phyloP scores from a whole-genome alignment of 345 rosid species.

The Boechera stricta region DNA sequence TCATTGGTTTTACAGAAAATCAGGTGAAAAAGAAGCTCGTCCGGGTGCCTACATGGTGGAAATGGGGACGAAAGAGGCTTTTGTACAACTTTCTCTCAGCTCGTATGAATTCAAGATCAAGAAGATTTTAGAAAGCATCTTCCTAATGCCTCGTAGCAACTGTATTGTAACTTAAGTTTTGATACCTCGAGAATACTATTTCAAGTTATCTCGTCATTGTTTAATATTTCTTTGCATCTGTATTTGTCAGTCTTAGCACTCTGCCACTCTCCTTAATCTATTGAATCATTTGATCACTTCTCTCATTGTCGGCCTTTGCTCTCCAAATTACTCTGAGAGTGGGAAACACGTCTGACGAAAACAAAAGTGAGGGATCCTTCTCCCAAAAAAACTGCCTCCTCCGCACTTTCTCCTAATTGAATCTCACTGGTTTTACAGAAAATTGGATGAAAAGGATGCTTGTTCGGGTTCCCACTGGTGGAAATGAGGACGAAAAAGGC shows the following conservation, averaged over 20 bases:
- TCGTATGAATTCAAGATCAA: slow-evolving; percentile 50
- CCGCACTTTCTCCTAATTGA: neutral
- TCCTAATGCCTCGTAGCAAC: slow-evolving; percentile 29
- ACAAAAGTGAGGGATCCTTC: slow-evolving; percentile 60
- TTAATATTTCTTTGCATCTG: neutral
- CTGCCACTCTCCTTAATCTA: too few species aligned
- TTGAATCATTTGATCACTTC: too few species aligned
- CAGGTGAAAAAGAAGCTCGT: slow-evolving; percentile 55
- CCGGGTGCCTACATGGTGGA: slow-evolving; percentile 70
- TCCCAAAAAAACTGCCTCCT: neutral
- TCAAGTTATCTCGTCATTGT: neutral
- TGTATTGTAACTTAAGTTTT: slow-evolving; percentile 28
- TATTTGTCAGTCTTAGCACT: too few species aligned
- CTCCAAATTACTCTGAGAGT: slow-evolving; percentile 1
- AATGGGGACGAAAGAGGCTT: slow-evolving; percentile 73
- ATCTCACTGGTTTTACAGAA: slow-evolving; percentile 48
- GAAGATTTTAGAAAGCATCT: slow-evolving; percentile 31
- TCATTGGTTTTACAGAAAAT: slow-evolving; percentile 53
- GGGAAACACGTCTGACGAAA: slow-evolving; percentile 51
- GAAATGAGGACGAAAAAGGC: slow-evolving; percentile 78
- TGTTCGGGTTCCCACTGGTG: slow-evolving; percentile 59
- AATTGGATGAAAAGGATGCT: slow-evolving; percentile 58
- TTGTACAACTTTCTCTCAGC: slow-evolving; percentile 59
- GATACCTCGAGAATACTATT: neutral
- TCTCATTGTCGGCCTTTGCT: too few species aligned